Conservation (phyloP, 2,329 filamentous ascomycete genomes). For the Capronia epimyces region DNA sequence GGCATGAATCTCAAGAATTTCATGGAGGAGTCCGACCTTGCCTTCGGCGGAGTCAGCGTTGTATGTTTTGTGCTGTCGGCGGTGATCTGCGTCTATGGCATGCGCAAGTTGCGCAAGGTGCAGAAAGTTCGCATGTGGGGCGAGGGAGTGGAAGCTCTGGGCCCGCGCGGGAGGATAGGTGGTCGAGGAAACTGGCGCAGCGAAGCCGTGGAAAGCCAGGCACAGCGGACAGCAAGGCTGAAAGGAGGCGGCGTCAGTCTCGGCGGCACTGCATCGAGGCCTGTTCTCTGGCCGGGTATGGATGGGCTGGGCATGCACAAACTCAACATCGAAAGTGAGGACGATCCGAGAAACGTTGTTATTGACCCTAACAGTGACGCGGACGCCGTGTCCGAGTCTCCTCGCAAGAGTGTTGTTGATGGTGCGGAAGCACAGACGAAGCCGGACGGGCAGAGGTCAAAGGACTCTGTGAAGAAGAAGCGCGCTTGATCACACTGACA, state of each 20-base stretch:
- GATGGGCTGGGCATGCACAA: slow-evolving; percentile 29
- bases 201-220: slow-evolving; percentile 39
- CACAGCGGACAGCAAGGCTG: slow-evolving; percentile 36
- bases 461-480: slow-evolving; percentile 3
- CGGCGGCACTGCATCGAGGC: slow-evolving; percentile 13
- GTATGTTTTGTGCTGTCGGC: slow-evolving; percentile 67
- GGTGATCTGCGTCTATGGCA: slow-evolving; percentile 75
- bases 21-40: slow-evolving; percentile 86
- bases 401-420: slow-evolving; percentile 13
- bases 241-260: slow-evolving; percentile 27
- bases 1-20: slow-evolving; percentile 99
- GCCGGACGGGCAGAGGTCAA: slow-evolving; percentile 14
- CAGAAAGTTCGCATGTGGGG: slow-evolving; percentile 86
- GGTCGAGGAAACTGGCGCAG: slow-evolving; percentile 38
- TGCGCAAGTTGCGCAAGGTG: slow-evolving; percentile 75
- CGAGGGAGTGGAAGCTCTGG: slow-evolving; percentile 41
- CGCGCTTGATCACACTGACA: not conserved
- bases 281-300: slow-evolving; percentile 30
- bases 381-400: not conserved
- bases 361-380: slow-evolving; percentile 2
- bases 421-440: slow-evolving; percentile 22
- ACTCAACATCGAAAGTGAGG: slow-evolving; percentile 7
- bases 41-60: slow-evolving; percentile 70
- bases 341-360: not conserved
- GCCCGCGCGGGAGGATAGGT: slow-evolving; percentile 28